Base-by-base conservation (phyloP, 208 protist species). In the Blastocrithidia nonstop region DNA sequence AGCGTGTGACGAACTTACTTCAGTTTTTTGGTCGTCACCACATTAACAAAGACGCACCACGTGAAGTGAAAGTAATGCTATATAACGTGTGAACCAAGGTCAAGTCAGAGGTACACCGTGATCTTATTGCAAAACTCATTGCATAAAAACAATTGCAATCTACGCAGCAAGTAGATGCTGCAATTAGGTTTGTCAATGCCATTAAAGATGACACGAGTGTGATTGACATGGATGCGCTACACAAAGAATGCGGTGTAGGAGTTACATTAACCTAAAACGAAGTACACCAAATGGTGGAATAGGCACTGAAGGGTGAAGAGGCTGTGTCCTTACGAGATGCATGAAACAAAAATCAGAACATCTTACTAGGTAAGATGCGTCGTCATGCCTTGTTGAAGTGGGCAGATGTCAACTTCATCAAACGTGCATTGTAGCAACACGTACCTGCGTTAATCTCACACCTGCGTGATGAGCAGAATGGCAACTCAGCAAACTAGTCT, bases 91-190 rank as follows among this genome's bases (percentile, higher is more conserved):
- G 83, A 79, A 71, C 78, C 27, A 88, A 84, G 52, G 73, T 84
- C n/a, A 86, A 87, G 66, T 41, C 64, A 22, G n/a, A 50, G 16
- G 56, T 48, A 39, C 69, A 85, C 50, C 78, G 83, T 51, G 78
- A 82, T 36, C 31, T 71, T 51, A 38, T 92, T 20, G 78, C 83
- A 6, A 55, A 25, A 22, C 70, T 68, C 35, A 62, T 92, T 17
- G 46, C 69, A 7, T 46, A 57, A 21, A 62, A 67, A 16, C 78
- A 85, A 58, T 54, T 88, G 19, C 60, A 79, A 51, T 71, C 61
- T 42, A 83, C 75, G n/a, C 83, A 88, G 64, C 80, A 88, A 57
- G 62, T 84, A 19, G 78, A 88, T 38, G 83, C 83, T 1, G 83
- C 83, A 3, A 64, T 92, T 39, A 50, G 61, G 29, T 81, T 83